A percentile compares a stretch with the other conserved stretches of the same genome.
These are phyloP conservation scores for Pseudopyrenochaeta lycopersici DNA, from an alignment of 2,329 filamentous ascomycete species.

Conservation along the genomic window DNA sequence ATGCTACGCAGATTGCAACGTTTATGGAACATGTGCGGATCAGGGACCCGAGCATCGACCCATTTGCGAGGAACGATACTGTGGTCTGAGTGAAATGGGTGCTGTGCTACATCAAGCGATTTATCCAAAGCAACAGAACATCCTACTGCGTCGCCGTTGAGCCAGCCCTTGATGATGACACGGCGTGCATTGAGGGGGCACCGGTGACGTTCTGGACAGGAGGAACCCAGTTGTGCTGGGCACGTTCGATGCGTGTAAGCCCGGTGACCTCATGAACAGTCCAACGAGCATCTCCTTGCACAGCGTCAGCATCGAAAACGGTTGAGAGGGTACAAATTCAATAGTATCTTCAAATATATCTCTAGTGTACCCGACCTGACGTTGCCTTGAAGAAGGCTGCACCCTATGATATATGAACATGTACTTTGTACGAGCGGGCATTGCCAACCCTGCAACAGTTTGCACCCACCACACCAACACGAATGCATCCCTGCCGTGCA, in stretches of 20 bases:
- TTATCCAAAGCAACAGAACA: too few species aligned
- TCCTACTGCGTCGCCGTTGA: background rate
- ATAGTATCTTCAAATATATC: slow-evolving; percentile 5
- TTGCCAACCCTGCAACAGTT: slow-evolving; percentile 2
- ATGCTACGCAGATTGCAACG: slow-evolving; percentile 60
- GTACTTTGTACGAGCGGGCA: background rate
- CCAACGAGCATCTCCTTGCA: background rate
- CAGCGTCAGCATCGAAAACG: background rate
- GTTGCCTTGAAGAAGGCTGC: background rate
- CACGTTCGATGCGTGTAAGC: background rate
- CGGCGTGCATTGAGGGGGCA: background rate
- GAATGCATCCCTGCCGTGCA: background rate
- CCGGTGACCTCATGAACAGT: background rate
- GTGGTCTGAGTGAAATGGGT: background rate
- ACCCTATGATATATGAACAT: background rate
- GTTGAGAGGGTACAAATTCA: slow-evolving; percentile 5
- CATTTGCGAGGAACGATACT: slow-evolving; percentile 56
- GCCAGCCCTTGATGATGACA: background rate
- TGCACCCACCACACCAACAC: slow-evolving; percentile 10
- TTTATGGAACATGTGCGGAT: slow-evolving; percentile 67
- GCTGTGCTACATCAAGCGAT: background rate
- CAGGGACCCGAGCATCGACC: slow-evolving; percentile 60
- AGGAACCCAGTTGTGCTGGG: background rate
- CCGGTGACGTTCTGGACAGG: background rate
- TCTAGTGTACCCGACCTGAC: background rate